phyloP scores from a whole-genome alignment of 495 filamentous ascomycete genomes.

The Penicillium cinerascens region DNA sequence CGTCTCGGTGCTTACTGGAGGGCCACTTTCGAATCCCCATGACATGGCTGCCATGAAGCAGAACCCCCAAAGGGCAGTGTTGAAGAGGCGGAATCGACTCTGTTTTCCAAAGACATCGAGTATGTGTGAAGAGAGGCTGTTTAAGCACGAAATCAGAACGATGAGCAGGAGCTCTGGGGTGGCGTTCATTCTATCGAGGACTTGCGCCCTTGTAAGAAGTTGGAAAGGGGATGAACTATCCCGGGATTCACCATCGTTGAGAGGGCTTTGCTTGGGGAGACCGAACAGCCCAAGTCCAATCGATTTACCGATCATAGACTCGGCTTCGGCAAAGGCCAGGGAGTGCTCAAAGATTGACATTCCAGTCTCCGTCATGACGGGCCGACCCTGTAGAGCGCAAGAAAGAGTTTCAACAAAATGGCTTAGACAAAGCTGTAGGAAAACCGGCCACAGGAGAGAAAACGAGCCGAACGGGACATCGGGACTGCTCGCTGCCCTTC shows the following conservation, averaged over 20 bases:
- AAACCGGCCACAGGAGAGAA: slow-evolving; percentile 82
- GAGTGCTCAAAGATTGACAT: slow-evolving; percentile 98
- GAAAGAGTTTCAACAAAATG: slow-evolving; percentile 86
- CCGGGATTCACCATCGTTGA: slow-evolving; percentile 20
- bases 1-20: slow-evolving; percentile 37
- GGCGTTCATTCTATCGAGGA: slow-evolving; percentile 66
- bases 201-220: slow-evolving; percentile 39
- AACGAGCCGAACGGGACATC: slow-evolving; percentile 65
- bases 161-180: slow-evolving; percentile 87
- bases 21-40: slow-evolving; percentile 64
- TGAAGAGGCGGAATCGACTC: slow-evolving; percentile 70
- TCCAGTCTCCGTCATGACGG: slow-evolving; percentile 76
- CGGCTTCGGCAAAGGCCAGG: slow-evolving; percentile 91
- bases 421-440: slow-evolving; percentile 73
- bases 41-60: slow-evolving; percentile 80
- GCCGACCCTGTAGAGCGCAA: slow-evolving; percentile 84
- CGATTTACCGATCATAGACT: slow-evolving; percentile 73
- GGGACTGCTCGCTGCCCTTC: slow-evolving; percentile 45
- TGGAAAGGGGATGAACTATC: slow-evolving; percentile 31
- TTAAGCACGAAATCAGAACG: slow-evolving; percentile 80
- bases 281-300: slow-evolving; percentile 68
- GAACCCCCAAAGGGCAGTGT: slow-evolving; percentile 83
- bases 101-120: slow-evolving; percentile 78
- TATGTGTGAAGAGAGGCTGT: slow-evolving; percentile 79
- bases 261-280: slow-evolving; percentile 34